Base-by-base conservation (phyloP, 164 flowering plant genomes). In the Chimonanthus praecox region DNA sequence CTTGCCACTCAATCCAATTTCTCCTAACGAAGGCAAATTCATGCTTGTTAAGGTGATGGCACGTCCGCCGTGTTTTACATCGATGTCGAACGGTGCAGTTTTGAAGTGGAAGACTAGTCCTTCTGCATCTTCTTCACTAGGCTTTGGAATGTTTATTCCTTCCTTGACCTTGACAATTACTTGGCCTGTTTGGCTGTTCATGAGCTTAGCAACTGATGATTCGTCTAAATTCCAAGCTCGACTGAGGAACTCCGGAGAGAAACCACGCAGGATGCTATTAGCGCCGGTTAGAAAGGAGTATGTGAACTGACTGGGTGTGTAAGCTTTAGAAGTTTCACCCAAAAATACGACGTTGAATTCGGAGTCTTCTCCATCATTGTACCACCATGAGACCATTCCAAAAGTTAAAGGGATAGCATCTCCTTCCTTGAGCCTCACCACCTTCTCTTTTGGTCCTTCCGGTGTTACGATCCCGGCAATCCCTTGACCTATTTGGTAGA, bases 331-430 rank as follows among this genome's bases (percentile, higher is more conserved):
- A 46, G 94, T 88, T 20, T 84, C 89, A 4, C 97, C 97, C 50
- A 89, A 62, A 82, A 91, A 89, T 20, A 86, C 82, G 47, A 89
- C 79, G 16, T 71, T 84, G 2, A 91, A 78, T 18, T 87, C 88
- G 21, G 86, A 73, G 75, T 60, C 88, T 75, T 45, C 88, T 50
- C 84, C 88, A n/a, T 85, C 84, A 85, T 89, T 89, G 84, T 79
- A 89, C 89, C 90, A 91, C 94, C 94, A 91, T 2, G 89, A 82
- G 0, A 85, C 84, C 0, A 76, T 84, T 3, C 91, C 92, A 67
- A 86, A 84, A n/a, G 88, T 91, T n/a, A 91, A 79, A 33, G 91
- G 88, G n/a, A 89, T 74, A 11, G 87, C 84, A 76, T 91, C 94
- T 9, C 96, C 96, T 77, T 83, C 82, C 85, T 88, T 87, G 20